These are phyloP conservation scores for Lachancea lanzarotensis DNA, from an alignment of 805 yeast genomes.

Conservation along the genomic window DNA sequence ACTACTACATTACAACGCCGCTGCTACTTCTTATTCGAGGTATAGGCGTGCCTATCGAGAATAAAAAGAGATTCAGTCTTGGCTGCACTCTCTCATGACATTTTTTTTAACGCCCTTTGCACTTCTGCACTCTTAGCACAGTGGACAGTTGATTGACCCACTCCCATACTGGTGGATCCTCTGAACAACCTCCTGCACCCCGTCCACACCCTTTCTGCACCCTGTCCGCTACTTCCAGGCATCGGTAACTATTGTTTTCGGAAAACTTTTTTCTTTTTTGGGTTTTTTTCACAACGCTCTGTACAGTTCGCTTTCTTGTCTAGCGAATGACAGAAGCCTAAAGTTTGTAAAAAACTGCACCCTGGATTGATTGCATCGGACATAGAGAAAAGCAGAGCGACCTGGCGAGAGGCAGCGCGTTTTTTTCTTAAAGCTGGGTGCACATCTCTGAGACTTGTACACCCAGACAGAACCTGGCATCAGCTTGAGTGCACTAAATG, in stretches of 20 bases:
- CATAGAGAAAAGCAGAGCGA: background rate
- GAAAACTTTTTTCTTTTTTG: background rate
- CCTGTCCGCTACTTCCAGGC: background rate
- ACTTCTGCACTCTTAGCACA: no score
- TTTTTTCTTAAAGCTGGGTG: background rate
- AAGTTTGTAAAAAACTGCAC: conserved; percentile 6
- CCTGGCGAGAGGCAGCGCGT: background rate
- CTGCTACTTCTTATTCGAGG: no score
- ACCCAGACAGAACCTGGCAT: background rate
- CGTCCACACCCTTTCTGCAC: background rate
- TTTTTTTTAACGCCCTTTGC: no score
- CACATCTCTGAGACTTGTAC: background rate
- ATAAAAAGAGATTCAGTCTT: no score
- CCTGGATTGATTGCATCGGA: background rate
- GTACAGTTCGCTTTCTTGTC: background rate
- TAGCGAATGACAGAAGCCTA: background rate
- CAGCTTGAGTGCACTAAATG: background rate
- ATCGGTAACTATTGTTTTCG: background rate
- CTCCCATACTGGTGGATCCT: no score
- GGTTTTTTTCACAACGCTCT: background rate
- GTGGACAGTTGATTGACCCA: no score
- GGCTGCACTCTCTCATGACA: no score
- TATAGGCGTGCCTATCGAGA: no score
- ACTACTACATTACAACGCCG: no score
- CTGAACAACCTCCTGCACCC: no score